These are phyloP conservation scores for Nemania sp. DNA, from an alignment of 2,329 filamentous ascomycete species.

Conservation along the genomic window DNA sequence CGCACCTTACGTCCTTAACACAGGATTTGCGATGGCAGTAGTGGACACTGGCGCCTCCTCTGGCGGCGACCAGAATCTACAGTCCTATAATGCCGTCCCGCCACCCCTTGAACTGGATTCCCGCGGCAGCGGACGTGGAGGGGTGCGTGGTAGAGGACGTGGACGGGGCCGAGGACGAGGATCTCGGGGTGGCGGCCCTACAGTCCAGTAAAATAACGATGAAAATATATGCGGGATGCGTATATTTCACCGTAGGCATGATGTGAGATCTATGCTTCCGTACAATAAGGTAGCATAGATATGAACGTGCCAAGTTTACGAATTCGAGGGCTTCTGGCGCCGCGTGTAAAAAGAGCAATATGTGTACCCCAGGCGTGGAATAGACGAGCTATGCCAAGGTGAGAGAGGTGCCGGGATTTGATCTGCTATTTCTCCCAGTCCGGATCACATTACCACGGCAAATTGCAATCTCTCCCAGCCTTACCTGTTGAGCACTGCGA, in stretches of 20 bases:
- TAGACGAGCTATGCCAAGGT: too few species aligned
- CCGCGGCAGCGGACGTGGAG: constrained; percentile 38
- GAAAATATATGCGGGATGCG: background rate
- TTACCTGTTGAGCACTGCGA: too few species aligned
- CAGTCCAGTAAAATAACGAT: constrained; percentile 6
- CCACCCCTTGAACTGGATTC: constrained; percentile 62
- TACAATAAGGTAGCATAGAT: too few species aligned
- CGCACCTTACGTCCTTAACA: background rate
- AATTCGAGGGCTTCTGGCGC: too few species aligned
- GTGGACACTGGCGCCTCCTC: background rate
- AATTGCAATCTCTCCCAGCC: too few species aligned
- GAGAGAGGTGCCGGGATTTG: too few species aligned
- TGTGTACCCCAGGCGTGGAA: too few species aligned
- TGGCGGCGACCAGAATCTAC: constrained; percentile 23
- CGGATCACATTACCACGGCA: too few species aligned
- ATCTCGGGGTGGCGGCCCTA: constrained; percentile 20
- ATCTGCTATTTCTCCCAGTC: too few species aligned
- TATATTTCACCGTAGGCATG: background rate
- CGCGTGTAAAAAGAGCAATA: too few species aligned
- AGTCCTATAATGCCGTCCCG: constrained; percentile 58
- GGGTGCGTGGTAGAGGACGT: constrained; percentile 30
- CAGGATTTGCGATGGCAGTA: background rate
- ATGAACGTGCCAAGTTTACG: too few species aligned
- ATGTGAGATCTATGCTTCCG: background rate
- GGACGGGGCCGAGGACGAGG: constrained; percentile 32